Evolutionary conservation across 495 filamentous ascomycete species (phyloP).

Genomic region (Neurospora sp.): DNA sequence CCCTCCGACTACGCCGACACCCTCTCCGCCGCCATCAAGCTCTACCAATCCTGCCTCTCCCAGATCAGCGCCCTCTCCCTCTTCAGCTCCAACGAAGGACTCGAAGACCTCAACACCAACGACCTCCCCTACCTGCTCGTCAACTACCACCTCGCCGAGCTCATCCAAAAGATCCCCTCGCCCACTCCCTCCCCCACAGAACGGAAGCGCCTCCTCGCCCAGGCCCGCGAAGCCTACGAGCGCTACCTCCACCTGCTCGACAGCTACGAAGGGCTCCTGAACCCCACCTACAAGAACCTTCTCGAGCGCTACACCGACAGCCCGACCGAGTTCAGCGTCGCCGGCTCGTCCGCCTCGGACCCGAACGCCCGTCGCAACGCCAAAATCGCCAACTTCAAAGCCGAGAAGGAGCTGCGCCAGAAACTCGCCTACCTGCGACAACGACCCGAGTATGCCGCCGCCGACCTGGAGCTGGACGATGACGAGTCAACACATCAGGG

Average conservation of each 20-base stretch:
- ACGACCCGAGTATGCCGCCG: constrained; percentile 31
- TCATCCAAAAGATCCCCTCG: constrained; percentile 36
- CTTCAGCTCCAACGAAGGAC: constrained; percentile 81
- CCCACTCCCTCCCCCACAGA: constrained; percentile 35
- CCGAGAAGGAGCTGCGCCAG: constrained; percentile 77
- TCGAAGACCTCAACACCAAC: constrained; percentile 81
- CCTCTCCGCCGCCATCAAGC: constrained; percentile 52
- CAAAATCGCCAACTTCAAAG: constrained; percentile 77
- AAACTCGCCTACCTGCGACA: constrained; percentile 53
- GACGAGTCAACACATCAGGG: constrained; percentile 45
- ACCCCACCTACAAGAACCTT: constrained; percentile 54
- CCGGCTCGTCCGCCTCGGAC: constrained; percentile 48
- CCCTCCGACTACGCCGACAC: constrained; percentile 55
- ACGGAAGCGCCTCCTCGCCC: constrained; percentile 53
- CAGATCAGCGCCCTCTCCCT: constrained; percentile 61
- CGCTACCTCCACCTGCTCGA: constrained; percentile 65
- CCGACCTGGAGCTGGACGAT: constrained; percentile 13
- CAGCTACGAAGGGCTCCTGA: constrained; percentile 59
- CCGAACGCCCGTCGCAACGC: constrained; percentile 61
- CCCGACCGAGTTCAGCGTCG: constrained; percentile 57
- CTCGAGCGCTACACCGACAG: constrained; percentile 60
- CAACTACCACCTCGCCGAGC: constrained; percentile 23
- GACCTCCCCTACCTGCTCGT: constrained; percentile 59
- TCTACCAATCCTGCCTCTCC: constrained; percentile 62
- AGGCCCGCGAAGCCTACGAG: constrained; percentile 60